These are phyloP conservation scores for Wickerhamiella lipophila DNA, from an alignment of 805 yeast species.

Conservation along the genomic window DNA sequence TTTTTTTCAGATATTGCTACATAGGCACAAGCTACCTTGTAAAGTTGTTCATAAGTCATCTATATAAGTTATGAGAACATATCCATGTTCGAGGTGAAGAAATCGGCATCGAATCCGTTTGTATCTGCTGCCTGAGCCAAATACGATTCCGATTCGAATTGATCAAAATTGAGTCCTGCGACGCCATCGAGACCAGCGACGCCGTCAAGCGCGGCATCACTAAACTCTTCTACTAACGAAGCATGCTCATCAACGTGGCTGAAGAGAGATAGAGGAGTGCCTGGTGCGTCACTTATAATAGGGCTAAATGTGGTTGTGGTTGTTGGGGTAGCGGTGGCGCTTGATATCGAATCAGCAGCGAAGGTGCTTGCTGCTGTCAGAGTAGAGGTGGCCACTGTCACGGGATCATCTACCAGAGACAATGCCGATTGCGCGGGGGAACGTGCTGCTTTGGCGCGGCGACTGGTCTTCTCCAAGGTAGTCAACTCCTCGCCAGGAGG, in stretches of 20 bases:
- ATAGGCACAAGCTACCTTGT: background rate
- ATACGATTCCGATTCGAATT: slow-evolving; percentile 7
- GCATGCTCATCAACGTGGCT: slow-evolving; percentile 6
- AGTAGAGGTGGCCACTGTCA: background rate
- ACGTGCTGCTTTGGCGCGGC: background rate
- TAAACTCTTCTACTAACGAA: background rate
- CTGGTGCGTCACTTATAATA: background rate
- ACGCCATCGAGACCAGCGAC: slow-evolving; percentile 10
- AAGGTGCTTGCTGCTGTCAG: too few relatives aligned
- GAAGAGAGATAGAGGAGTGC: slow-evolving; percentile 3
- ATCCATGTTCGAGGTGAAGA: slow-evolving; percentile 18
- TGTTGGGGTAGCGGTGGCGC: background rate
- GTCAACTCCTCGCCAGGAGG: slow-evolving; percentile 1
- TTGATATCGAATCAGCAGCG: too few relatives aligned
- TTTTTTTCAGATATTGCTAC: background rate
- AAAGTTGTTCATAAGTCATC: slow-evolving; percentile 2
- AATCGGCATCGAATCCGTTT: slow-evolving; percentile 17
- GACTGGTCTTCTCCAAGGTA: background rate
- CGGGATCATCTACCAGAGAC: background rate
- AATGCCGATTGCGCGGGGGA: background rate
- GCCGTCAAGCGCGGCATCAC: background rate
- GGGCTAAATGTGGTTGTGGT: slow-evolving; percentile 2
- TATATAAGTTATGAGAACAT: slow-evolving; percentile 12
- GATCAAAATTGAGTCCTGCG: slow-evolving; percentile 11
- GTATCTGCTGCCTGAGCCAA: slow-evolving; percentile 21